Percentiles rank a stretch among this genome's conserved stretches.
Conservation (phyloP, 805 yeast species). For the Saccharomyces kudriavzevii region DNA sequence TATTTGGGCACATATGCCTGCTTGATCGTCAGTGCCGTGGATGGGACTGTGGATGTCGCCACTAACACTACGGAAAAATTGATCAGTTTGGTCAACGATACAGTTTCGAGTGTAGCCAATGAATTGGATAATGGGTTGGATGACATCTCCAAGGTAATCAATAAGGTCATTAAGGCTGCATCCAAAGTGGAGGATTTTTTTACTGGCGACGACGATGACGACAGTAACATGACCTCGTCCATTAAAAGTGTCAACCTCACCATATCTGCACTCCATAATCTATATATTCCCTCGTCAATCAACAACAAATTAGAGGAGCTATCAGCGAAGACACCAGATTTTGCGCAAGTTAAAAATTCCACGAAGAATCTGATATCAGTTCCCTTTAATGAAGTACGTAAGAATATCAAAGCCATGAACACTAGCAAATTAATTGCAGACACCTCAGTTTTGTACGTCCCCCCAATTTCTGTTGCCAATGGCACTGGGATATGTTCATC, state of each 20-base stretch:
- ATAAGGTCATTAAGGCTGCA: conserved; percentile 45
- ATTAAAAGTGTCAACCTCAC: conserved; percentile 50
- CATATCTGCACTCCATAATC: conserved; percentile 43
- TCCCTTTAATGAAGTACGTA: conserved; percentile 51
- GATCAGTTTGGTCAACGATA: conserved; percentile 51
- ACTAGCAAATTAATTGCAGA: conserved; percentile 19
- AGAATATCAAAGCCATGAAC: conserved; percentile 32
- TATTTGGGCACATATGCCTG: conserved; percentile 85
- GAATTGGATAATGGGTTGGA: conserved; percentile 61
- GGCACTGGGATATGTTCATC: conserved; percentile 34
- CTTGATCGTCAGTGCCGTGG: conserved; percentile 62
- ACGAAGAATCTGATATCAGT: conserved; percentile 44
- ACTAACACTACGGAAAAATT: conserved; percentile 62
- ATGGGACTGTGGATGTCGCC: conserved; percentile 65
- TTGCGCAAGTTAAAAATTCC: conserved; percentile 52
- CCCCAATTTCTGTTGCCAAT: conserved; percentile 22
- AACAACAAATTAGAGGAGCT: conserved; percentile 48
- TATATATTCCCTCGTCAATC: conserved; percentile 60
- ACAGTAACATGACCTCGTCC: conserved; percentile 6
- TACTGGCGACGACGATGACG: conserved; percentile 34
- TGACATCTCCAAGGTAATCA: conserved; percentile 50
- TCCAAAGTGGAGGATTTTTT: conserved; percentile 50
- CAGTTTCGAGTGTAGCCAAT: conserved; percentile 45
- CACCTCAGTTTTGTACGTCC: conserved; percentile 33
- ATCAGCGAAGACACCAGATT: conserved; percentile 51